Base-by-base conservation (phyloP, 306 rosid genomes). In the Begonia masoniana region DNA sequence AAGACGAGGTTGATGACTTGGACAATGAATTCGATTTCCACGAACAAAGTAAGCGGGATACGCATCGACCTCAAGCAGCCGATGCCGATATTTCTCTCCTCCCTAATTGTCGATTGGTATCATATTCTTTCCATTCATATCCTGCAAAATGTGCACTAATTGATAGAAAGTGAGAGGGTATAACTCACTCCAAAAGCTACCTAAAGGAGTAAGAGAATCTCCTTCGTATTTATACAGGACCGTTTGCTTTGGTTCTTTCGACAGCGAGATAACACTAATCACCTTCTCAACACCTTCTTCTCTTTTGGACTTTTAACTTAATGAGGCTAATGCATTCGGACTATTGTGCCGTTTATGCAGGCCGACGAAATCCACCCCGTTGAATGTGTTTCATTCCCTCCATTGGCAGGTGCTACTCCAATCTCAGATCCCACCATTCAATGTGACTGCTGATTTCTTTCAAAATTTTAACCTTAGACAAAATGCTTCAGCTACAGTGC, bases 1-100 rank as follows among this genome's bases (percentile, higher is more conserved):
- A 84, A 66, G 94, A 84, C 19, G 85, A 47, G 41, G 60, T 69
- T 15, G 79, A 81, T 67, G 94, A 84, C 53, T 50, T 81, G 68
- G 94, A 84, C 56, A 64, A 81, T 41, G 94, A 84, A 35, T 74
- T 81, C 41, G 76, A 63, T 59, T 73, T 68, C 41, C 65, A 61
- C 35, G 69, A 56, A 13, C 51, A 4, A 43, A 70, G 15, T 60
- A 43, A 54, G 49, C 62, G 39, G 10, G 53, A 59, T 21, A 54
- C 55, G 54, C 64, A 75, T 3, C 35, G 39, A 0, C 55, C 57
- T 12, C 14, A 52, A 55, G 14, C 64, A 12, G 66, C 59, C 10
- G 51, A 74, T 54, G 23, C 74, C 35, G 69, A 63, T 46, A 54
- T 51, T 56, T 63, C 66, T 7, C 75, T 70, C 48, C 75, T 70